phyloP scores from a whole-genome alignment of 108 stramenopile species.

The Pseudonitzschia multistriata region DNA sequence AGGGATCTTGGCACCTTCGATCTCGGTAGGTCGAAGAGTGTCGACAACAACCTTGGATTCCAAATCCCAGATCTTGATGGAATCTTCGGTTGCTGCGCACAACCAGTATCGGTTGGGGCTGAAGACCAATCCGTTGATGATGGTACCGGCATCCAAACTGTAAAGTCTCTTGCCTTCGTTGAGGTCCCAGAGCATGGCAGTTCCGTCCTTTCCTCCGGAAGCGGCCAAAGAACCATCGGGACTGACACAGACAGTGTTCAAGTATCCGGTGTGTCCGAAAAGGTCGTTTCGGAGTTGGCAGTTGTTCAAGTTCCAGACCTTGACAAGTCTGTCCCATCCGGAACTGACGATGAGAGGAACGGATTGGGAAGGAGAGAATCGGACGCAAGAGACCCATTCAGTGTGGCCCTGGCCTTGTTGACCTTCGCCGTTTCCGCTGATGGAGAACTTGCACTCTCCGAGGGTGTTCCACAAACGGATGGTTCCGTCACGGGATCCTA shows the following conservation, averaged over 20 bases:
- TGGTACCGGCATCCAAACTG: slow-evolving; percentile 97
- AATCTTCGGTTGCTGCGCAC: slow-evolving; percentile 96
- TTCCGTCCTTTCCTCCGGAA: slow-evolving; percentile 99
- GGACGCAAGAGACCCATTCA: slow-evolving; percentile 99
- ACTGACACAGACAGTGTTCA: slow-evolving; percentile 99
- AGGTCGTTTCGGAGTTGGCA: slow-evolving; percentile 98
- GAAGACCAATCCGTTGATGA: slow-evolving; percentile 98
- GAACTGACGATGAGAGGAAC: slow-evolving; percentile 96
- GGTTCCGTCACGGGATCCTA: slow-evolving; percentile 94
- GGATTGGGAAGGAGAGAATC: slow-evolving; percentile 93
- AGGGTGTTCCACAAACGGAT: slow-evolving; percentile 99
- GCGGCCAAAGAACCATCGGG: slow-evolving; percentile 99
- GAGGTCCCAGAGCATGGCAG: slow-evolving; percentile 99
- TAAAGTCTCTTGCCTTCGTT: slow-evolving; percentile 99
- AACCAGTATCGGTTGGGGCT: slow-evolving; percentile 99
- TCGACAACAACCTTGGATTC: slow-evolving; percentile 98
- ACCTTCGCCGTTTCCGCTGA: slow-evolving; percentile 50
- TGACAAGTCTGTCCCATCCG: slow-evolving; percentile 99
- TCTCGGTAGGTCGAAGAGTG: slow-evolving; percentile 87
- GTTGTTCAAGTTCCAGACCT: slow-evolving; percentile 98
- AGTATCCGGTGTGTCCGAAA: slow-evolving; percentile 99
- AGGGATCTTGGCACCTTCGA: slow-evolving; percentile 69
- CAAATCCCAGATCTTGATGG: slow-evolving; percentile 99
- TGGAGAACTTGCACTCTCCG: slow-evolving; percentile 97
- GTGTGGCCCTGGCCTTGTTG: slow-evolving; percentile 95